Percentiles rank a stretch among this genome's conserved stretches.
These are phyloP conservation scores for Stachybotrys echinatus DNA, from an alignment of 2,329 filamentous ascomycete species.

Conservation along the genomic window DNA sequence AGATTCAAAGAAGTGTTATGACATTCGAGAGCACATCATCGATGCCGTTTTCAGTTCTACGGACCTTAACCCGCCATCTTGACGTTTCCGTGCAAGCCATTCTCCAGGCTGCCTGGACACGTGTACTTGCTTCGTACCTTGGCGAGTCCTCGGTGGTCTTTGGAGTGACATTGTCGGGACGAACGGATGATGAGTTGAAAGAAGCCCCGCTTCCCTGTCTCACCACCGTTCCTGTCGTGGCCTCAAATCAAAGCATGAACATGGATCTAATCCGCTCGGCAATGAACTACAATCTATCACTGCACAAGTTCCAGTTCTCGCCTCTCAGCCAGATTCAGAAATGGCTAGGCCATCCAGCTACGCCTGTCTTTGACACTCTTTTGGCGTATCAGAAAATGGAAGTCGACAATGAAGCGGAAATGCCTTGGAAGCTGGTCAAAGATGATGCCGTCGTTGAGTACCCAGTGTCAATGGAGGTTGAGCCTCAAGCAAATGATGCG, in stretches of 20 bases:
- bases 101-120: slow-evolving; percentile 73
- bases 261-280: slow-evolving; percentile 53
- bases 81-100: slow-evolving; percentile 73
- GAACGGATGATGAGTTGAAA: slow-evolving; percentile 55
- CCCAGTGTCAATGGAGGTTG: slow-evolving; percentile 73
- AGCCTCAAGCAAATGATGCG: slow-evolving; percentile 41
- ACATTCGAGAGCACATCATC: slow-evolving; percentile 27
- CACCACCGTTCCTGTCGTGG: slow-evolving; percentile 70
- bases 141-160: slow-evolving; percentile 72
- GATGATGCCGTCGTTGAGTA: slow-evolving; percentile 74
- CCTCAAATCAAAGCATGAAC: slow-evolving; percentile 50
- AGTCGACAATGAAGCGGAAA: slow-evolving; percentile 11
- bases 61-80: slow-evolving; percentile 45
- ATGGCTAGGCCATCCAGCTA: slow-evolving; percentile 60
- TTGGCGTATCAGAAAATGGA: slow-evolving; percentile 71
- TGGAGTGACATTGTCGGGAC: slow-evolving; percentile 74
- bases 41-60: slow-evolving; percentile 41
- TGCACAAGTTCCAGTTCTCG: slow-evolving; percentile 67
- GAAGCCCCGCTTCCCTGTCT: slow-evolving; percentile 71
- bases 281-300: slow-evolving; percentile 57
- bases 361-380: slow-evolving; percentile 74
- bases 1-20: slow-evolving; percentile 24
- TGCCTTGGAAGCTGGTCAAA: slow-evolving; percentile 54
- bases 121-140: slow-evolving; percentile 68
- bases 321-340: slow-evolving; percentile 68